These are phyloP conservation scores for Dichotomopilus funicola DNA, from an alignment of 2,329 filamentous ascomycete species.

Conservation along the genomic window DNA sequence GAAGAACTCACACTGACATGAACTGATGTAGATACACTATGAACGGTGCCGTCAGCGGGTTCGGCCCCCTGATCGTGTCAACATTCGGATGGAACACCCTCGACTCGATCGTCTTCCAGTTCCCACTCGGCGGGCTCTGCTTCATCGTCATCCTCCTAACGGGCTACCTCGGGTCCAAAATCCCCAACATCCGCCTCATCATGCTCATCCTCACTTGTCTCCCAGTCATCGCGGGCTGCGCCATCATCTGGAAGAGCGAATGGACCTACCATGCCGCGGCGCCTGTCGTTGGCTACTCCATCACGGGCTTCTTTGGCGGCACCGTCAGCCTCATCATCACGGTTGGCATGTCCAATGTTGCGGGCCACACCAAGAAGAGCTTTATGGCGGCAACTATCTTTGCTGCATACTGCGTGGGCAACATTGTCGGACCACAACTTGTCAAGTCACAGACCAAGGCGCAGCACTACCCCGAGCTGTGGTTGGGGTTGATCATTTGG, in stretches of 20 bases:
- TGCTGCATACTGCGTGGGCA: constrained; percentile 67
- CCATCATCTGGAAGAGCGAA: constrained; percentile 63
- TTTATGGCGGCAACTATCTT: constrained; percentile 70
- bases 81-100: constrained; percentile 62
- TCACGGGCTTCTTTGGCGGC: constrained; percentile 67
- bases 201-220: constrained; percentile 62
- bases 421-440: constrained; percentile 69
- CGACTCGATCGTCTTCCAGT: constrained; percentile 65
- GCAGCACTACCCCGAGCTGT: constrained; percentile 64
- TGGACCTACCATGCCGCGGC: constrained; percentile 60
- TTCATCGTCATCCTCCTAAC: constrained; percentile 59
- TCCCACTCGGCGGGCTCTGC: constrained; percentile 65
- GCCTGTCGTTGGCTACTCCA: constrained; percentile 63
- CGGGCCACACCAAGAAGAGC: constrained; percentile 71
- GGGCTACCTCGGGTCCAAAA: constrained; percentile 55
- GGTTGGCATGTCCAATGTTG: constrained; percentile 58
- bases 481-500: constrained; percentile 61
- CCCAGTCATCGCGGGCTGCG: constrained; percentile 67
- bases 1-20: background rate
- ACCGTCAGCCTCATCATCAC: constrained; percentile 56
- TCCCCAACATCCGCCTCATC: constrained; percentile 57
- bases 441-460: constrained; percentile 54
- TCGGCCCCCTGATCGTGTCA: constrained; percentile 64
- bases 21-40: constrained; percentile 48
- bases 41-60: constrained; percentile 64